Conservation (phyloP, 1,284 basidiomycete species). For the Sporisorium sorghi region DNA sequence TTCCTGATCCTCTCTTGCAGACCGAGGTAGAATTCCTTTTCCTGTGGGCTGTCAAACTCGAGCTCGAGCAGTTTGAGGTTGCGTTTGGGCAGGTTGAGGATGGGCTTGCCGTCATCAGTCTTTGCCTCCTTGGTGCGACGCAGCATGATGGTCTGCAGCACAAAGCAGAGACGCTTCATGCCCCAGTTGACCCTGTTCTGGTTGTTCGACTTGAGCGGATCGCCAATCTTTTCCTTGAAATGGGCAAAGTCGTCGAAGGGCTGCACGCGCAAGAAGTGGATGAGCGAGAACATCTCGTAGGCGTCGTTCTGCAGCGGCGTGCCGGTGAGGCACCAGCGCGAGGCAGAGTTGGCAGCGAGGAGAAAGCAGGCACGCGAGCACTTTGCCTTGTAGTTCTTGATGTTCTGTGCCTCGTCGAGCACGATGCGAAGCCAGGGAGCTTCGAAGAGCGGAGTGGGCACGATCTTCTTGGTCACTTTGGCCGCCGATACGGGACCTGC, state of each 20-base stretch:
- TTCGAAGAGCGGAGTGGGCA: conserved; percentile 76
- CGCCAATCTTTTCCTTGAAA: conserved; percentile 83
- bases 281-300: conserved; percentile 86
- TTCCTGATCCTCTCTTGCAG: conserved; percentile 81
- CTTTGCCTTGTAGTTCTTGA: conserved; percentile 91
- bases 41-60: conserved; percentile 72
- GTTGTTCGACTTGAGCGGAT: conserved; percentile 74
- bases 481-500: conserved; percentile 40
- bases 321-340: conserved; percentile 70
- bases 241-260: conserved; percentile 83
- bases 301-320: conserved; percentile 81
- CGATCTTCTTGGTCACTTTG: conserved; percentile 70
- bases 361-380: conserved; percentile 81
- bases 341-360: conserved; percentile 70
- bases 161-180: conserved; percentile 74
- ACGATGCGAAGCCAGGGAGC: conserved; percentile 87
- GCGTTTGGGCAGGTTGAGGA: conserved; percentile 85
- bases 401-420: conserved; percentile 95
- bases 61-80: conserved; percentile 78
- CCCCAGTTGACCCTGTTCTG: conserved; percentile 62
- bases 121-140: conserved; percentile 85
- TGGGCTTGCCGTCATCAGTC: conserved; percentile 75
- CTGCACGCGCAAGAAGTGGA: conserved; percentile 86
- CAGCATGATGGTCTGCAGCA: conserved; percentile 89
- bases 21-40: conserved; percentile 83